Conservation (phyloP, 306 rosid species). For the Medicago lupulina region DNA sequence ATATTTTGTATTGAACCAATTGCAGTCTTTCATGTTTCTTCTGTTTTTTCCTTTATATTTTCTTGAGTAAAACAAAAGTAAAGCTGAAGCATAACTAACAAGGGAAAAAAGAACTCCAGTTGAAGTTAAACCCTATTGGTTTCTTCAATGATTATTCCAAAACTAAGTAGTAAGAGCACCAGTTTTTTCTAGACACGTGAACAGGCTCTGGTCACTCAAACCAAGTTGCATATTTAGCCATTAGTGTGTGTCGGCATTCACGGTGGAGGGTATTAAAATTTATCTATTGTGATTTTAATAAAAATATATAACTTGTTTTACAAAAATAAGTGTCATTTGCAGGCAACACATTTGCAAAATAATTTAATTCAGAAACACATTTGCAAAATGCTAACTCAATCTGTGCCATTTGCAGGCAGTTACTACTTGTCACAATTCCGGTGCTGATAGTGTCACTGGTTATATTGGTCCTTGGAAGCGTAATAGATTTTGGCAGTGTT, state of each 20-base stretch:
- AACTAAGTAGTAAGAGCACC: slow-evolving; percentile 20
- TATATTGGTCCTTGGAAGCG: slow-evolving; percentile 55
- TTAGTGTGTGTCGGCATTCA: no score
- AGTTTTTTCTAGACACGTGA: slow-evolving; percentile 11
- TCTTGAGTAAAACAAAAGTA: neutral
- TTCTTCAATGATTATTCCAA: neutral
- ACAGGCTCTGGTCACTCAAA: neutral
- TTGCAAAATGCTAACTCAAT: slow-evolving; percentile 23
- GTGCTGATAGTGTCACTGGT: slow-evolving; percentile 65
- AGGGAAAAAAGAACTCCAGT: neutral
- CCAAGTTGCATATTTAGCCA: no score
- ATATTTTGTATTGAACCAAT: slow-evolving; percentile 5
- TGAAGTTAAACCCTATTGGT: slow-evolving; percentile 29
- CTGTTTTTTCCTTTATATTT: neutral
- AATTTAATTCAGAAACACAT: neutral
- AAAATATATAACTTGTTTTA: no score
- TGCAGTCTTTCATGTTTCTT: neutral
- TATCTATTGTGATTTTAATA: no score
- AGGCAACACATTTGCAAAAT: no score
- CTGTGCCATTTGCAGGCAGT: slow-evolving; percentile 54
- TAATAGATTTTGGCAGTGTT: slow-evolving; percentile 51
- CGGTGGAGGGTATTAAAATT: no score
- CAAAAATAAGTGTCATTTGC: no score
- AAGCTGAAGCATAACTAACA: slow-evolving; percentile 1
- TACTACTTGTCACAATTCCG: slow-evolving; percentile 72